Evolutionary conservation across 108 stramenopile genomes (phyloP).

Genomic region (Skeletonema grethae): DNA sequence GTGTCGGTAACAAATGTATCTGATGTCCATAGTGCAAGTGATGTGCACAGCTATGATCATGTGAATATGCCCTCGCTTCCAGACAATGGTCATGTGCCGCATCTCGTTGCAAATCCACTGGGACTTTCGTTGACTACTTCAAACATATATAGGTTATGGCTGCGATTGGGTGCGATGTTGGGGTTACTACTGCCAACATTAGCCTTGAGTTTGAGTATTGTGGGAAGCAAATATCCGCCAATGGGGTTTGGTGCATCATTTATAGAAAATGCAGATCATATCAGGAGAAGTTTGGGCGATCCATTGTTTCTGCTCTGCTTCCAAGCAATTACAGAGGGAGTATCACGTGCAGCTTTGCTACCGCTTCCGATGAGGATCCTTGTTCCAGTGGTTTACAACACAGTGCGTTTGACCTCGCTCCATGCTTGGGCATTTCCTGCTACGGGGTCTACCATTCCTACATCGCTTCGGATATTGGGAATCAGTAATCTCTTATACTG

Average conservation of each 20-base stretch:
- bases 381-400: slow-evolving; percentile 70
- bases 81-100: slow-evolving; percentile 74
- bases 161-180: slow-evolving; percentile 54
- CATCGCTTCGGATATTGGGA: slow-evolving; percentile 46
- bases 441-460: slow-evolving; percentile 7
- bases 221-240: slow-evolving; percentile 7
- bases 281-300: slow-evolving; percentile 31
- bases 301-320: slow-evolving; percentile 69
- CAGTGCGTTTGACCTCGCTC: slow-evolving; percentile 55
- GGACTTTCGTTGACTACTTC: slow-evolving; percentile 51
- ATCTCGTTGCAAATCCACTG: slow-evolving; percentile 65
- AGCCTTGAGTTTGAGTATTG: slow-evolving; percentile 11
- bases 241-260: slow-evolving; percentile 7
- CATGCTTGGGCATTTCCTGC: slow-evolving; percentile 56
- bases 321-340: slow-evolving; percentile 62
- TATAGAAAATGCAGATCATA: slow-evolving; percentile 10
- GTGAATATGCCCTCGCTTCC: slow-evolving; percentile 62
- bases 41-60: background rate
- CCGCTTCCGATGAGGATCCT: slow-evolving; percentile 74
- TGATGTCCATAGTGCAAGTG: slow-evolving; percentile 3
- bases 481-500: slow-evolving; percentile 66
- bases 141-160: slow-evolving; percentile 54
- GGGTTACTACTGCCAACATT: slow-evolving; percentile 57
- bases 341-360: slow-evolving; percentile 36
- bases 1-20: slow-evolving; percentile 4